These are phyloP conservation scores for Triangularia setosa DNA, from an alignment of 2,329 filamentous ascomycete genomes.

Conservation along the genomic window DNA sequence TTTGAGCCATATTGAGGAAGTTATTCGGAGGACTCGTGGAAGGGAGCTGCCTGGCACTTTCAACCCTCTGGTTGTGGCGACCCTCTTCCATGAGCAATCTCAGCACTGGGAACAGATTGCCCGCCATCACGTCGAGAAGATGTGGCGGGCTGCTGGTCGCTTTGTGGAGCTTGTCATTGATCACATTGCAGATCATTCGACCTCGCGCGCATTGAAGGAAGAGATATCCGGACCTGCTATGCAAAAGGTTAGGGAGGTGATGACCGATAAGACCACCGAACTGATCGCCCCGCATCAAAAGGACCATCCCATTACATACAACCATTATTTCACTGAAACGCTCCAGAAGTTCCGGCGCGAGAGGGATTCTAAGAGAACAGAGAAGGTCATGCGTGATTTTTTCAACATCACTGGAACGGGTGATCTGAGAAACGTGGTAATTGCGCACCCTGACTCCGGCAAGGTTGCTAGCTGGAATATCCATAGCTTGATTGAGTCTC, in stretches of 20 bases:
- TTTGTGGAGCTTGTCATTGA: slow-evolving; percentile 41
- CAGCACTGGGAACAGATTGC: slow-evolving; percentile 49
- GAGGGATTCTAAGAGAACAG: slow-evolving; percentile 6
- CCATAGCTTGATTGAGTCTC: background rate
- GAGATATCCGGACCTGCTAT: slow-evolving; percentile 30
- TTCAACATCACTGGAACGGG: background rate
- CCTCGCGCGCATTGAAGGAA: slow-evolving; percentile 32
- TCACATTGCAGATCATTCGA: slow-evolving; percentile 34
- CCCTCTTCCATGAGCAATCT: slow-evolving; percentile 59
- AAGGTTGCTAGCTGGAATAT: background rate
- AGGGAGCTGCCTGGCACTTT: slow-evolving; percentile 59
- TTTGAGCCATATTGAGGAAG: background rate
- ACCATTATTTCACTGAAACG: slow-evolving; percentile 41
- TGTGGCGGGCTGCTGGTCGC: slow-evolving; percentile 45
- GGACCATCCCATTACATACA: slow-evolving; percentile 51
- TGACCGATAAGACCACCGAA: slow-evolving; percentile 40
- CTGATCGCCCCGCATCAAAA: slow-evolving; percentile 43
- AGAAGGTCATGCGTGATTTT: slow-evolving; percentile 1
- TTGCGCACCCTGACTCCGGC: background rate
- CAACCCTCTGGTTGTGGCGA: slow-evolving; percentile 54
- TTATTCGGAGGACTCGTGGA: slow-evolving; percentile 34
- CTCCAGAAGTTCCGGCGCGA: slow-evolving; percentile 32
- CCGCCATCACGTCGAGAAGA: slow-evolving; percentile 43
- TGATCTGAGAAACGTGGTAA: background rate
- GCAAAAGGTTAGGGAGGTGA: slow-evolving; percentile 30